These are phyloP conservation scores for Quercus variabilis DNA, from an alignment of 306 rosid species.

Conservation along the genomic window DNA sequence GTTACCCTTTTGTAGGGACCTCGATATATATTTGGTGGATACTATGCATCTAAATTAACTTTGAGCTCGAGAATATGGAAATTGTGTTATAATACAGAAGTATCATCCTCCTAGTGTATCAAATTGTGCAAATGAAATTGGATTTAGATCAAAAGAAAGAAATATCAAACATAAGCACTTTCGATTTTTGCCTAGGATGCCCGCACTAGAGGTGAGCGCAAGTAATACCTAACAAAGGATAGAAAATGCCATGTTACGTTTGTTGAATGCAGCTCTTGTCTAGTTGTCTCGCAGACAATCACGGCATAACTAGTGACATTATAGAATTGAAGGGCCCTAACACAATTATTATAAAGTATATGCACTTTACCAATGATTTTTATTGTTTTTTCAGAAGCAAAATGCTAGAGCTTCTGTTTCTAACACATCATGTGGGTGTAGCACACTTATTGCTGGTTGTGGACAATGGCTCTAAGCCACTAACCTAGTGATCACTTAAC, in stretches of 20 bases:
- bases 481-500: background rate
- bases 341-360: slow-evolving; percentile 26
- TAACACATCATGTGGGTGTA: background rate
- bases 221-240: background rate
- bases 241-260: background rate
- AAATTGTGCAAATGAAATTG: background rate
- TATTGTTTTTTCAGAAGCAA: background rate
- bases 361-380: slow-evolving; percentile 10
- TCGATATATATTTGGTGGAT: too few species aligned
- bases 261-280: slow-evolving; percentile 27
- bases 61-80: too few species aligned
- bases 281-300: slow-evolving; percentile 14
- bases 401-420: slow-evolving; percentile 15
- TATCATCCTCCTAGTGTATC: too few species aligned
- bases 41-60: too few species aligned
- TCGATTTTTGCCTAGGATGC: slow-evolving; percentile 1
- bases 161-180: background rate
- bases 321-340: slow-evolving; percentile 28
- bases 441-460: background rate
- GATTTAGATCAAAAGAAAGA: background rate
- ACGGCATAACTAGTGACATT: slow-evolving; percentile 25
- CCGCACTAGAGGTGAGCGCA: background rate
- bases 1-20: too few species aligned
- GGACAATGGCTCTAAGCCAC: background rate
- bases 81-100: too few species aligned